phyloP scores from a whole-genome alignment of 2,329 filamentous ascomycete species.

The Aspergillus japonicus region DNA sequence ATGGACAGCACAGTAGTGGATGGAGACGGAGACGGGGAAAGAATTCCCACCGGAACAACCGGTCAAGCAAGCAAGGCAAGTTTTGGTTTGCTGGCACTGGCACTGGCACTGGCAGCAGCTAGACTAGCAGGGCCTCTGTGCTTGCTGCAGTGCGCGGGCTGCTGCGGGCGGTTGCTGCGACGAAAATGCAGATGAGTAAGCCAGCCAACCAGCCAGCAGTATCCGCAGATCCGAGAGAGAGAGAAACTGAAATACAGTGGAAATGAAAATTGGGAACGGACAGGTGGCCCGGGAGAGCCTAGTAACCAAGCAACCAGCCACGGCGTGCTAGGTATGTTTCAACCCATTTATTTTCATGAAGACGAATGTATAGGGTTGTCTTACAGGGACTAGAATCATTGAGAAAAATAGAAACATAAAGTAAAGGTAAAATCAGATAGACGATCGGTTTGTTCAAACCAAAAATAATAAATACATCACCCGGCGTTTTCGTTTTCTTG shows the following conservation, averaged over 20 bases:
- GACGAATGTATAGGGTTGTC: neutral
- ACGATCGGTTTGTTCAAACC: neutral
- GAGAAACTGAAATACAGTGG: slow-evolving; percentile 23
- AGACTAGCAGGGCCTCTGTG: slow-evolving; percentile 4
- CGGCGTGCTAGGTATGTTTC: neutral
- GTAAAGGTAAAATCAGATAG: neutral
- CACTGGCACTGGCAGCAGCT: neutral
- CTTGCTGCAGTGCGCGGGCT: neutral
- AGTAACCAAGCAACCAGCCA: slow-evolving; percentile 12
- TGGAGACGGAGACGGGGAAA: neutral
- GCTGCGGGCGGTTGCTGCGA: slow-evolving; percentile 31
- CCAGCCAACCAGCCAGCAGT: slow-evolving; percentile 26
- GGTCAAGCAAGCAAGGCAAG: neutral
- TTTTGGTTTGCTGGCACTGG: slow-evolving; percentile 2
- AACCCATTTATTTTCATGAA: neutral
- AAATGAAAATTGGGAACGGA: slow-evolving; percentile 28
- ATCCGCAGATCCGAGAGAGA: slow-evolving; percentile 39
- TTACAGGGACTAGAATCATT: neutral
- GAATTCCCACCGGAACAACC: slow-evolving; percentile 8
- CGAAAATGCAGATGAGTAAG: slow-evolving; percentile 37
- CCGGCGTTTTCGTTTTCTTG: slow-evolving; percentile 9
- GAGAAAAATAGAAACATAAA: neutral
- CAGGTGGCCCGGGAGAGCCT: slow-evolving; percentile 26
- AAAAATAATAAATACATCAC: neutral
- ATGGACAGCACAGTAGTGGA: neutral